Base-by-base conservation (phyloP, 495 filamentous ascomycete species). In the Penicillium silybi region DNA sequence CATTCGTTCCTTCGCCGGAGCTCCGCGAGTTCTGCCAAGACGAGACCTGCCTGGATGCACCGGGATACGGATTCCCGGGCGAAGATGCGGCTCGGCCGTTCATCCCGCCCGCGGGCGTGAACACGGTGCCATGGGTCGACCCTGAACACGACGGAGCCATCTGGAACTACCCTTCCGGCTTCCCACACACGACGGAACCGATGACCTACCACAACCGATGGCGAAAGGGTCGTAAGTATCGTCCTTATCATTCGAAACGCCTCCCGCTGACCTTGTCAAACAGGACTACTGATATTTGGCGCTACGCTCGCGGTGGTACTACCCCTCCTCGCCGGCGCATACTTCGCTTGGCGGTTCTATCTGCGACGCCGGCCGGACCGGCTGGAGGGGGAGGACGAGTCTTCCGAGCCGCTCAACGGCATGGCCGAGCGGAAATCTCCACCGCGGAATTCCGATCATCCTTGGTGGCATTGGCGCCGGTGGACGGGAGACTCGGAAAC, bases 61-160 rank as follows among this genome's bases (percentile, higher is more conserved):
- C 48, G 4, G 58, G 59, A 18, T 76, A 66, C 38, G 72, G 72
- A 11, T 48, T 62, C 29, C 70, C 71, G 1, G 68, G 61, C 9
- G 72, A 74, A n/a, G 57, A 62, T n/a, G 57, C 32, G 6, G 61
- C 66, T 10, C 27, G 27, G 20, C 58, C 68, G 13, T 44, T 56
- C 19, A 65, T 73, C 19, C 72, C 72, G 6, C 65, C 67, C 7
- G 51, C 41, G 8, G 71, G 70, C 19, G 62, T 72, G 35, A 71
- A 65, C 19, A 75, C 70, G 0, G 72, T 75, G 40, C 72, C 72
- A 0, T 75, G 72, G 72, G 58, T 72, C 34, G 62, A 73, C 20
- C 63, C 68, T 3, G 64, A 64, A 6, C 46, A 72, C 19, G 59
- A 64, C 0, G 61, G 55, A 0, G 39, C 46, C 23, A 54, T 58